phyloP scores from a whole-genome alignment of 495 filamentous ascomycete genomes.

The Xylaria castorea region DNA sequence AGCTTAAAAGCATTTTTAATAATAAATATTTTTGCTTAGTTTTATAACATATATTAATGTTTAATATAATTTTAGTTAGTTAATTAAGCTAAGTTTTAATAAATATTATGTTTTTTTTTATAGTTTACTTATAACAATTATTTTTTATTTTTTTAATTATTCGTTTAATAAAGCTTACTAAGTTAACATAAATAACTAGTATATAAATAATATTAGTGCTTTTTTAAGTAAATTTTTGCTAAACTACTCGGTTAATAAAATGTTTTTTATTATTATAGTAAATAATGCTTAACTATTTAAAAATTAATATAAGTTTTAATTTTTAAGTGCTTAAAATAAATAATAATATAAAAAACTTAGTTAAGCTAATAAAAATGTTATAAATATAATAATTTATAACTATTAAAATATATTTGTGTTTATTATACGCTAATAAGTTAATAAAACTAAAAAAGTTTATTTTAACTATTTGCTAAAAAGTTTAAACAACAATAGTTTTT shows the following conservation, averaged over 20 bases:
- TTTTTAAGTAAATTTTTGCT: neutral
- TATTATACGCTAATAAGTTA: neutral
- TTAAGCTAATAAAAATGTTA: constrained; percentile 9
- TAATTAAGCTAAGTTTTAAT: too few species aligned
- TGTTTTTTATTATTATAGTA: neutral
- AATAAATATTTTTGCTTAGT: too few species aligned
- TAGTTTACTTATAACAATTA: neutral
- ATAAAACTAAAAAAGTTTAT: neutral
- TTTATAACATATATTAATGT: too few species aligned
- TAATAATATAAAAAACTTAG: neutral
- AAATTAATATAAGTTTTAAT: neutral
- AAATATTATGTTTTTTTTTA: neutral
- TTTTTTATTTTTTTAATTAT: neutral
- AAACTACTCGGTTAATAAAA: neutral
- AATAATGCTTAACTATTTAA: neutral
- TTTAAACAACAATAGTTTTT: neutral
- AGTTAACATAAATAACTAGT: neutral
- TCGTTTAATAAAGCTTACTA: neutral
- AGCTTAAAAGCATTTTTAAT: too few species aligned
- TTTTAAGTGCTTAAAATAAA: neutral
- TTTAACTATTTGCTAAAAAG: neutral
- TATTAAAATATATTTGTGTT: neutral
- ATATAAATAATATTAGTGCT: constrained; percentile 5
- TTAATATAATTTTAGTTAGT: too few species aligned
- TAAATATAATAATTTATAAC: neutral